Base-by-base conservation (phyloP, 2,329 filamentous ascomycete genomes). In the Penicillium sp. region DNA sequence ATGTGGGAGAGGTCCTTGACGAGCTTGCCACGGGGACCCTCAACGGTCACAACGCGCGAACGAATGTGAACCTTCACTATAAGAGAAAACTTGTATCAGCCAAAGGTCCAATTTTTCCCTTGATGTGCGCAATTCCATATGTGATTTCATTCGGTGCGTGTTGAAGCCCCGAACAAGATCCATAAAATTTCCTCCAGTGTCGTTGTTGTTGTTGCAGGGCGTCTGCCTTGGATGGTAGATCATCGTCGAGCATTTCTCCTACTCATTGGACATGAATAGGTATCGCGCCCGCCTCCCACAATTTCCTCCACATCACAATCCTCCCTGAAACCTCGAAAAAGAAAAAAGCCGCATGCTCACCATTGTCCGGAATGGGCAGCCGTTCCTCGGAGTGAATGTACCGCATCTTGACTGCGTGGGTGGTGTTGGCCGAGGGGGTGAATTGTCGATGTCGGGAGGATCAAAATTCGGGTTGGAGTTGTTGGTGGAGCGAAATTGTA, bases 301-400 rank as follows among this genome's bases (percentile, higher is more conserved):
- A 33, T 53, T 24, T 22, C 33, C 44, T 33, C 26, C 52, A 29
- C 43, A 46, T 5, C 26, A 47, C 5, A 41, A 33, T 31, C 33
- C 19, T 19, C 14, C 39, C 19, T 45, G 31, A 8, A 48, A 39
- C 45, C 47, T 58, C 63, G 59, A 68, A 62, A 68, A 66, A 55
- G 55, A 68, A 64, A 64, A 65, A 66, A 58, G 61, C 66, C 65
- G 64, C 67, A 68, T 69, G 90, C 91, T 83, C 88, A 96, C 92
- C 92, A 85, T 93, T 91, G 81, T 97, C 91, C 77, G 96, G 95
- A 82, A 99, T 91, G 76, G 88, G 86, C 84, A 99, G 86, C 83
- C 86, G 85, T 88, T 99, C 93, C 84, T 93, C 86, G 78, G 91
- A 96, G 87, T 97, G 92, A 85, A 99, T 96, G 91, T 97, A 98